Evolutionary conservation across 805 yeast genomes (phyloP).

Genomic region (Nakazawaea populi): DNA sequence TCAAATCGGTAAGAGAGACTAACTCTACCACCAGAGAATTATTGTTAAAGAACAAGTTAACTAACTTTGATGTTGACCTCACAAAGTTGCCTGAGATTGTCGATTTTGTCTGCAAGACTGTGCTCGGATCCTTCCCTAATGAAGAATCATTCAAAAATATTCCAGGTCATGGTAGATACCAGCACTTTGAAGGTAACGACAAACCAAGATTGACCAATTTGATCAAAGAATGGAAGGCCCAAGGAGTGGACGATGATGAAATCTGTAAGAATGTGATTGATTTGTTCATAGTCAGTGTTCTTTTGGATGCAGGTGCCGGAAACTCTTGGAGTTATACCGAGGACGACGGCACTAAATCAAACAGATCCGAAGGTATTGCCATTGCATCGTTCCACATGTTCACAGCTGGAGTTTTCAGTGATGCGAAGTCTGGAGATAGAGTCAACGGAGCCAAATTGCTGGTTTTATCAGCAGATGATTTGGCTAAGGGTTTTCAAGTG

Average conservation of each 20-base stretch:
- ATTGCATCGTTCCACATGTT: constrained; percentile 55
- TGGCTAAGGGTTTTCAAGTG: constrained; percentile 44
- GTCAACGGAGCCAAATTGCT: constrained; percentile 39
- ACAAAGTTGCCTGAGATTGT: constrained; percentile 35
- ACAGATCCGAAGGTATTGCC: constrained; percentile 60
- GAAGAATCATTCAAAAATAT: constrained; percentile 33
- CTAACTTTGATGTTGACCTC: constrained; percentile 41
- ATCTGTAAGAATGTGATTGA: constrained; percentile 51
- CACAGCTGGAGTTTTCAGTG: constrained; percentile 36
- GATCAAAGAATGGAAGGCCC: constrained; percentile 30
- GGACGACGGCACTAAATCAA: constrained; percentile 23
- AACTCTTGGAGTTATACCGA: constrained; percentile 48
- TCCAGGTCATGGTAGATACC: constrained; percentile 68
- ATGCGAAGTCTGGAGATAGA: constrained; percentile 23
- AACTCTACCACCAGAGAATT: constrained; percentile 35
- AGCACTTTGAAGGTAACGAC: constrained; percentile 53
- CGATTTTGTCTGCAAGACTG: constrained; percentile 38
- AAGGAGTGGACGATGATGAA: constrained; percentile 25
- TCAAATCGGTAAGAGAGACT: constrained; percentile 51
- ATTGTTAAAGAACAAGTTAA: constrained; percentile 29
- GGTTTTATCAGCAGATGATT: constrained; percentile 26
- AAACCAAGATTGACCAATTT: constrained; percentile 36
- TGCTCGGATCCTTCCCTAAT: constrained; percentile 38
- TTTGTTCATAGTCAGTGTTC: constrained; percentile 52
- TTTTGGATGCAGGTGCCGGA: constrained; percentile 68